phyloP scores from a whole-genome alignment of 345 rosid genomes.

The Sisymbrium altissimum region DNA sequence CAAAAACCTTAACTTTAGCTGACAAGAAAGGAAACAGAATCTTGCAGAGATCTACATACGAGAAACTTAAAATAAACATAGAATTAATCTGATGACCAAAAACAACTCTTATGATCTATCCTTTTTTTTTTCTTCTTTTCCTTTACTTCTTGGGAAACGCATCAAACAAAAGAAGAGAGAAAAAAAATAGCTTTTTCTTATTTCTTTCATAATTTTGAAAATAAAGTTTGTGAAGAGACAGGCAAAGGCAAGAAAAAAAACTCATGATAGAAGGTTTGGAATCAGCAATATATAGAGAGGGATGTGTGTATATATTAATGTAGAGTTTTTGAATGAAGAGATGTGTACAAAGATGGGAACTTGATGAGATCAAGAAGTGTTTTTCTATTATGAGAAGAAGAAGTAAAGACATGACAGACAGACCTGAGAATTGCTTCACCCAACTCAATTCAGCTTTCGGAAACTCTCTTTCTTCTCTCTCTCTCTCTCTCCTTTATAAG shows the following conservation, averaged over 20 bases:
- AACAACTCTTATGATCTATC: conserved; percentile 6
- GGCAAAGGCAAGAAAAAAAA: not conserved
- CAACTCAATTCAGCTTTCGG: conserved; percentile 73
- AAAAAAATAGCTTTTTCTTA: not conserved
- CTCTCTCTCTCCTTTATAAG: conserved; percentile 28
- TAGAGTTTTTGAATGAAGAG: conserved; percentile 35
- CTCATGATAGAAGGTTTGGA: conserved; percentile 17
- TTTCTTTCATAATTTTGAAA: not conserved
- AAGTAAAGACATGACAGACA: conserved; percentile 42
- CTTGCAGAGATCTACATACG: conserved; percentile 28
- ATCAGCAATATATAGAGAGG: conserved; percentile 21
- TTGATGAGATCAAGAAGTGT: conserved; percentile 36
- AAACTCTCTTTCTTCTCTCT: conserved; percentile 39
- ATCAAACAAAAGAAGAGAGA: conserved; percentile 5
- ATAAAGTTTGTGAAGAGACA: conserved; percentile 8
- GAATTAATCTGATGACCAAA: conserved; percentile 2
- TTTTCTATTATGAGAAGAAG: conserved; percentile 33
- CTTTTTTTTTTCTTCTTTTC: not conserved
- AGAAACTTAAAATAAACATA: conserved; percentile 14
- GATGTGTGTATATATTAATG: conserved; percentile 14
- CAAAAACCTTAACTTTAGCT: conserved; percentile 17
- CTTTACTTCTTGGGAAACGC: conserved; percentile 13
- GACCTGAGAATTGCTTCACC: conserved; percentile 53
- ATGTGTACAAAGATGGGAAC: conserved; percentile 36
- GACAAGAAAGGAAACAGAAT: conserved; percentile 35